Conservation (phyloP, 2,329 filamentous ascomycete species). For the Endothia cerciana region DNA sequence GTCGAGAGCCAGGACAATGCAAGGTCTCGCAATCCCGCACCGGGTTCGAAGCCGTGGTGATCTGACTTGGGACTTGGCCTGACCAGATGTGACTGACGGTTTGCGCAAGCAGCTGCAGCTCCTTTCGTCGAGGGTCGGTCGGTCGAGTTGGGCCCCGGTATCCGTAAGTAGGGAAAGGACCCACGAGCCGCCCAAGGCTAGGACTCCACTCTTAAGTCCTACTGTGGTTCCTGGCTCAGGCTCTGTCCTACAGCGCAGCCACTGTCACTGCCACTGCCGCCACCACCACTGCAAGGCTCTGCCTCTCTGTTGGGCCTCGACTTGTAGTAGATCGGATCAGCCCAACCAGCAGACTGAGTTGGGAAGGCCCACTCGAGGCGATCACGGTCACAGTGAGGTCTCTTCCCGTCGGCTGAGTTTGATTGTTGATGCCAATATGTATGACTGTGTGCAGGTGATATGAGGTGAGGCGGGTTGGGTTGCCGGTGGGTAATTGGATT, state of each 20-base stretch:
- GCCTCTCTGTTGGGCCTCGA: constrained; percentile 7
- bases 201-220: constrained; percentile 11
- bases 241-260: constrained; percentile 10
- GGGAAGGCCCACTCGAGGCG: not conserved
- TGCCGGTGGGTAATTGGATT: not conserved
- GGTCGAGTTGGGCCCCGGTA: constrained; percentile 8
- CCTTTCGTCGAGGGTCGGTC: not conserved
- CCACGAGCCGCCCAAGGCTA: not conserved
- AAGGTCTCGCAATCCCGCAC: constrained; percentile 17
- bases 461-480: not conserved
- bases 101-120: constrained; percentile 9
- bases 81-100: constrained; percentile 19
- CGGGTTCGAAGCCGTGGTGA: constrained; percentile 19
- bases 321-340: constrained; percentile 8
- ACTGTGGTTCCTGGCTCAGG: constrained; percentile 13
- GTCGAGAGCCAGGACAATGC: constrained; percentile 23
- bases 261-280: constrained; percentile 8
- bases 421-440: not conserved
- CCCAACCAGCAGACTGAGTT: not conserved
- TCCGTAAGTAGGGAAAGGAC: not conserved
- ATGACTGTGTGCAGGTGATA: not conserved
- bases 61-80: constrained; percentile 12
- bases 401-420: not conserved
- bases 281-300: not conserved
- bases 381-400: not conserved